Evolutionary conservation across 1,284 basidiomycete species (phyloP).

Genomic region (Irpex lacteus): DNA sequence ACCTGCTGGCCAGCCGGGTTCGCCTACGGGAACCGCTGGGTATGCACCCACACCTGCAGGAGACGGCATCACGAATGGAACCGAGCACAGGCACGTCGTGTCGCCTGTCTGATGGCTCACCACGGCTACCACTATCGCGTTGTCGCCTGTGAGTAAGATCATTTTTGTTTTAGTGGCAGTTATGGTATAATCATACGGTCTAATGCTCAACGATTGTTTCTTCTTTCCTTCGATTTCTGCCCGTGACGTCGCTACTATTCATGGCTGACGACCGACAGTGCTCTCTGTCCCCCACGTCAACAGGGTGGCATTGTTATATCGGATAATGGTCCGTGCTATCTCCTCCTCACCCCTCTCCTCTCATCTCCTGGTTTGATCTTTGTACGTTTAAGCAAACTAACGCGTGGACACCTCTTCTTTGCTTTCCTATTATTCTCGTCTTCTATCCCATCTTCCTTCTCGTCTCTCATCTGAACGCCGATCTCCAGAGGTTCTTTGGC

Average conservation of each 20-base stretch:
- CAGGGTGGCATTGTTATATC: background rate
- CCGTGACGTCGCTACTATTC: background rate
- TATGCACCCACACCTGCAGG: conserved; percentile 4
- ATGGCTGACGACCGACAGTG: background rate
- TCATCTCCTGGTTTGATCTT: conserved; percentile 1
- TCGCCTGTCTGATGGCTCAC: conserved; percentile 7
- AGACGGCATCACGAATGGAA: background rate
- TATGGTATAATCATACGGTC: background rate
- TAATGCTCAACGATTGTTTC: conserved; percentile 3
- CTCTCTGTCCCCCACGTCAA: background rate
- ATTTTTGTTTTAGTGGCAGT: background rate
- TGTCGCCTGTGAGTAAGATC: conserved; percentile 1
- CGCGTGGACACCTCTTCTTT: background rate
- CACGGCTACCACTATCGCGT: background rate
- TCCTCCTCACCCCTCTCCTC: background rate
- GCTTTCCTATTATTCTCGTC: too few relatives aligned
- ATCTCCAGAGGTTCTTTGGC: conserved; percentile 14
- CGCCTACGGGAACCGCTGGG: background rate
- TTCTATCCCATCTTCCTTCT: background rate
- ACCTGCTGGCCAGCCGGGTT: background rate
- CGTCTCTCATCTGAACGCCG: conserved; percentile 5
- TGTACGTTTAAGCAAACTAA: conserved; percentile 2
- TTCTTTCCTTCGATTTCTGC: background rate
- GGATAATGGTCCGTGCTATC: conserved; percentile 8
- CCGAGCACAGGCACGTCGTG: conserved; percentile 6